phyloP scores from a whole-genome alignment of 2,329 filamentous ascomycete genomes.

The Tolypocladium amazonense region DNA sequence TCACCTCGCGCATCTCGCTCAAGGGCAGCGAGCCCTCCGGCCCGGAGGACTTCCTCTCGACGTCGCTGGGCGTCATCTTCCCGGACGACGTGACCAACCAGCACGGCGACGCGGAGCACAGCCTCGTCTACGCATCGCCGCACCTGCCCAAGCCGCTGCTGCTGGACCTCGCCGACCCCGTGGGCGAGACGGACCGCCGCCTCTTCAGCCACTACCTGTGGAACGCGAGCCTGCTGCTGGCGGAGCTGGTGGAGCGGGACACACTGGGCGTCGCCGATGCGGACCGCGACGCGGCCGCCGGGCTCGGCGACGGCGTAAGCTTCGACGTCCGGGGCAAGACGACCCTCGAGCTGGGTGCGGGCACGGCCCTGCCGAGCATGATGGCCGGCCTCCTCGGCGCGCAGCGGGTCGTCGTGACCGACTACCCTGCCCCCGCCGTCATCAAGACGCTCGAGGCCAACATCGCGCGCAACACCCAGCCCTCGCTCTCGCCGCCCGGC shows the following conservation, averaged over 20 bases:
- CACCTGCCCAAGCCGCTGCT: constrained; percentile 32
- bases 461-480: constrained; percentile 37
- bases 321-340: constrained; percentile 40
- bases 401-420: constrained; percentile 45
- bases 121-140: constrained; percentile 48
- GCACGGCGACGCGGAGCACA: constrained; percentile 51
- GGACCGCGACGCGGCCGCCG: background rate
- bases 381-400: constrained; percentile 38
- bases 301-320: constrained; percentile 5
- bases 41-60: constrained; percentile 50
- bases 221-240: constrained; percentile 52
- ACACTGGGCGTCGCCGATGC: constrained; percentile 18
- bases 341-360: constrained; percentile 58
- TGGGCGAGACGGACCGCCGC: constrained; percentile 39
- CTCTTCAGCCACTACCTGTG: constrained; percentile 66
- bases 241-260: constrained; percentile 43
- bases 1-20: constrained; percentile 24
- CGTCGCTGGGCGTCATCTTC: constrained; percentile 53
- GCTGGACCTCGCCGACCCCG: constrained; percentile 36
- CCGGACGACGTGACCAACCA: constrained; percentile 55
- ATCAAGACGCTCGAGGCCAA: constrained; percentile 49
- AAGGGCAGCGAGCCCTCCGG: constrained; percentile 12
- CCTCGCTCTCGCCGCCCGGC: constrained; percentile 19
- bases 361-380: constrained; percentile 44
- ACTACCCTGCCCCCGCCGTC: constrained; percentile 55